These are phyloP conservation scores for Aphanomyces astaci DNA, from an alignment of 352 stramenopile genomes.

Conservation along the genomic window DNA sequence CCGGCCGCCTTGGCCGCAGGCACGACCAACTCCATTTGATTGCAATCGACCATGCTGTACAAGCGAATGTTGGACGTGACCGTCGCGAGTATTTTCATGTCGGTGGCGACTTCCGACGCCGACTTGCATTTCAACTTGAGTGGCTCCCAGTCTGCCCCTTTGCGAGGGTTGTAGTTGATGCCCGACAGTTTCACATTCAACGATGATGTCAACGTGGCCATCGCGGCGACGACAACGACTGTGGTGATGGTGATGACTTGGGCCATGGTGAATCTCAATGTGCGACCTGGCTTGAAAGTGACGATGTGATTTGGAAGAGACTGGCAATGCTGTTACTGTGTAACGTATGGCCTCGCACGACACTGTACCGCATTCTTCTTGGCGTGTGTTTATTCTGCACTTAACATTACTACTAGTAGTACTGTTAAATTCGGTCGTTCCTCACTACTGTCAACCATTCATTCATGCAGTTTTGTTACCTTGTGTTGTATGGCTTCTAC, in stretches of 20 bases:
- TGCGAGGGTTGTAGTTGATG: conserved; percentile 73
- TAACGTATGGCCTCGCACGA: too few species aligned
- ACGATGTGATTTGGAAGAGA: too few species aligned
- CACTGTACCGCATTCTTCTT: too few species aligned
- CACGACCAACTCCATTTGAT: conserved; percentile 39
- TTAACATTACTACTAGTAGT: too few species aligned
- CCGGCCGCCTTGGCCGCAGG: conserved; percentile 38
- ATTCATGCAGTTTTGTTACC: too few species aligned
- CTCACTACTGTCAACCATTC: too few species aligned
- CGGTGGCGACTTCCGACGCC: conserved; percentile 33
- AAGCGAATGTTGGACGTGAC: conserved; percentile 54
- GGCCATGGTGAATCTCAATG: too few species aligned
- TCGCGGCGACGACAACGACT: background rate
- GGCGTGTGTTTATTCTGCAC: too few species aligned
- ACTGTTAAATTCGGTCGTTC: too few species aligned
- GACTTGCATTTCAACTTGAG: conserved; percentile 41
- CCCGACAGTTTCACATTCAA: conserved; percentile 35
- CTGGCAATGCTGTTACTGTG: too few species aligned
- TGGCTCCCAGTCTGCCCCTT: conserved; percentile 40
- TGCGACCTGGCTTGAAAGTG: too few species aligned
- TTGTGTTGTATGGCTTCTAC: too few species aligned
- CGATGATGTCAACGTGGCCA: background rate
- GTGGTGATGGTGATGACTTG: background rate
- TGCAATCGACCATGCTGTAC: conserved; percentile 54
- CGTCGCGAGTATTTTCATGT: conserved; percentile 44